Base-by-base conservation (phyloP, 2,329 filamentous ascomycete genomes). In the Tolypocladium ovalisporum region DNA sequence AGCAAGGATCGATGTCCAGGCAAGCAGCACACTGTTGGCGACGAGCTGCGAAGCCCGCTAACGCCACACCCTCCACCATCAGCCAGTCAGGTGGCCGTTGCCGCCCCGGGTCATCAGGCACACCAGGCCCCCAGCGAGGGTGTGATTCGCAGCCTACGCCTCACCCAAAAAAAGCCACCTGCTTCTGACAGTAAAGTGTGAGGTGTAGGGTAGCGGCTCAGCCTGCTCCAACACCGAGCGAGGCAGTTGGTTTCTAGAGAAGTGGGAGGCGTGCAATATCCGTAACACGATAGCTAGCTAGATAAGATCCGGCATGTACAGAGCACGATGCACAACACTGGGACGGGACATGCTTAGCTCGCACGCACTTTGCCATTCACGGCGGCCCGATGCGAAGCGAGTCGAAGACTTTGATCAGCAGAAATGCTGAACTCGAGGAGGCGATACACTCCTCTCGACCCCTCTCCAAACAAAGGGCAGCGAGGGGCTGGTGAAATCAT, bases 41-140 rank as follows among this genome's bases (percentile, higher is more conserved):
- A n/a, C n/a, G n/a, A n/a, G n/a, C n/a, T n/a, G n/a, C n/a, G n/a
- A n/a, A n/a, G n/a, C 32, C 32, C 53, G n/a, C 37, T 47, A 37
- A 24, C 52, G 47, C 19, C 56, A 39, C 34, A 22, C 59, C 62
- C 60, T 57, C 59, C 56, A 59, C 27, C 52, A 59, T 22, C 52
- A 63, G 58, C 62, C 63, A 65, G 63, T 65, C 63, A 65, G 63
- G 54, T 64, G 63, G 59, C 37, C 58, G 57, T 54, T 51, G 54
- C 55, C 57, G 54, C 54, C 55, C 39, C 22, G 59, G 62, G 62
- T 64, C 62, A 64, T 62, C 62, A 62, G 62, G 60, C 61, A 64
- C 62, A 64, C 59, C 59, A 54, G 37, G 22, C 54, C 29, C n/a
- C 44, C 17, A n/a, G 47, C 36, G 39, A 19, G 39, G 59, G 42